phyloP scores from a whole-genome alignment of 495 filamentous ascomycete genomes.

The Trichoderma virens region DNA sequence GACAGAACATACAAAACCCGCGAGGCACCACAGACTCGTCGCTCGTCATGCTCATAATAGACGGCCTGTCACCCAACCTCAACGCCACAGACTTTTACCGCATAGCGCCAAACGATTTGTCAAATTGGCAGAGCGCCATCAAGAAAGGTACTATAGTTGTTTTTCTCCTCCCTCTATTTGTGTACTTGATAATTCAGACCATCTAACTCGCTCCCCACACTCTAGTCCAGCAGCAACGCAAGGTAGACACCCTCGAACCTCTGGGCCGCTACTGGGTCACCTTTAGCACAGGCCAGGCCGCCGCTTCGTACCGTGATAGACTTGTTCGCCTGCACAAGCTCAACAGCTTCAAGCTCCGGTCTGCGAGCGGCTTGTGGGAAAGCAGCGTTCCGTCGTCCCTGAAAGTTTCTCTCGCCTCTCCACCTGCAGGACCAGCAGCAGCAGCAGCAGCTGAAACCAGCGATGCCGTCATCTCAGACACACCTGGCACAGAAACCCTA shows the following conservation, averaged over 20 bases:
- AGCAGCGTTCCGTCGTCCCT: not conserved
- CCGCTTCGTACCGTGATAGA: conserved; percentile 45
- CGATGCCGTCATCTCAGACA: not conserved
- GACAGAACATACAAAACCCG: not conserved
- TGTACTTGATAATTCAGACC: not conserved
- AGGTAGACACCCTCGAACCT: conserved; percentile 44
- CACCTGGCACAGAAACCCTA: conserved; percentile 35
- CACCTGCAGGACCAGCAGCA: not conserved
- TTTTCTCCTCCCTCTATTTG: not conserved
- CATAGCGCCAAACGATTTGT: conserved; percentile 48
- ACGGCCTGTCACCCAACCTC: not conserved
- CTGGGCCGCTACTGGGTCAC: conserved; percentile 53
- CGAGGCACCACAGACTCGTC: not conserved
- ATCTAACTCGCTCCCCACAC: not conserved
- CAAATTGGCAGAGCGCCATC: conserved; percentile 53
- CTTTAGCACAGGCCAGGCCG: conserved; percentile 48
- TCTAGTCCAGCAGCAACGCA: conserved; percentile 44
- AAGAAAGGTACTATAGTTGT: conserved; percentile 20
- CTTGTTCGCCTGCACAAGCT: conserved; percentile 38
- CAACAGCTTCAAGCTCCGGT: conserved; percentile 15
- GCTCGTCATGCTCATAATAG: not conserved
- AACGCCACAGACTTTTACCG: conserved; percentile 51
- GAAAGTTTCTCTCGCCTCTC: not conserved
- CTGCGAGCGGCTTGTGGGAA: conserved; percentile 1
- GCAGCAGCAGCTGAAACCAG: not conserved